Conservation (phyloP, 352 stramenopile genomes). For the Achlya hypogyna region DNA sequence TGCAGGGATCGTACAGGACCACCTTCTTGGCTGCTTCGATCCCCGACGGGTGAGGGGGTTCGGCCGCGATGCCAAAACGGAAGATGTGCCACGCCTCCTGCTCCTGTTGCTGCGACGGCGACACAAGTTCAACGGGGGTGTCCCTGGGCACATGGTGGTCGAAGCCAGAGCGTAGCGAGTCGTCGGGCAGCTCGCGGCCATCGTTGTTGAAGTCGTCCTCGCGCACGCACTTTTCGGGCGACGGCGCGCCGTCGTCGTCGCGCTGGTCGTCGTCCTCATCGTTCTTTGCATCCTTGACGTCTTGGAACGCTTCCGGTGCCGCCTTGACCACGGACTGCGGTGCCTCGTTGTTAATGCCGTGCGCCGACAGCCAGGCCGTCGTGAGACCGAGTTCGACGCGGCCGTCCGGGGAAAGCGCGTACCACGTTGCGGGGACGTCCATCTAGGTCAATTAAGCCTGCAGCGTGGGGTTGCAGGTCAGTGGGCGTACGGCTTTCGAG, state of each 20-base stretch:
- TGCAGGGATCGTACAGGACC: background rate
- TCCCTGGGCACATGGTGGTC: background rate
- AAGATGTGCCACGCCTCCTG: background rate
- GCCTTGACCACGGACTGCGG: background rate
- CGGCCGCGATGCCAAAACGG: background rate
- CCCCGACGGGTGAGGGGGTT: background rate
- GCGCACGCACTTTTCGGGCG: background rate
- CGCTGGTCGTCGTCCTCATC: background rate
- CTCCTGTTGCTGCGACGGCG: background rate
- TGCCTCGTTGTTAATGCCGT: slow-evolving; percentile 3
- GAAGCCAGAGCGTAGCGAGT: background rate
- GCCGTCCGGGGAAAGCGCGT: background rate
- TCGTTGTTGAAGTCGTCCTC: slow-evolving; percentile 5
- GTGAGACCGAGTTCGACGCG: background rate
- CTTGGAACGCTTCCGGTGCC: no score
- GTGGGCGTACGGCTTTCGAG: background rate
- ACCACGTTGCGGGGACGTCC: background rate
- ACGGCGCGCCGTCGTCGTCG: slow-evolving; percentile 7
- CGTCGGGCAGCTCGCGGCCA: background rate
- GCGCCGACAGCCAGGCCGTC: background rate
- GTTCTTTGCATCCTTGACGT: no score
- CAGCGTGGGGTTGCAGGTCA: background rate
- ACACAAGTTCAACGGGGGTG: background rate
- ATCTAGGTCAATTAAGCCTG: background rate
- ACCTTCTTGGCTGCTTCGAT: no score